These are phyloP conservation scores for Talaromyces sp. DNA, from an alignment of 2,329 filamentous ascomycete species.

Conservation along the genomic window DNA sequence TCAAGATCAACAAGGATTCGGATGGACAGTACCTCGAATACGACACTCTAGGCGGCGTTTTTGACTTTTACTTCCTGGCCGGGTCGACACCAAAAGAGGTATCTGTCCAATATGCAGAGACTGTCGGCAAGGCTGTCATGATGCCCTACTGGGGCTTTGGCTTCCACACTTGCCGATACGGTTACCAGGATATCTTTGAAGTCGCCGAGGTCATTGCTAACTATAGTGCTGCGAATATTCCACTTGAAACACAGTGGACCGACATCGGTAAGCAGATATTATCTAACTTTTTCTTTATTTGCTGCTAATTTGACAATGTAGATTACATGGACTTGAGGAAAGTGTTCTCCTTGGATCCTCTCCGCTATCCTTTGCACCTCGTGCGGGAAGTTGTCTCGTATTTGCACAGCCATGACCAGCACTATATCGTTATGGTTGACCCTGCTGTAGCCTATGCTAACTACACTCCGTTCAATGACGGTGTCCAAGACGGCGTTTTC, in stretches of 20 bases:
- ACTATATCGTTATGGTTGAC: constrained; percentile 75
- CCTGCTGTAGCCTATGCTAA: constrained; percentile 34
- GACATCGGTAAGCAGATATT: constrained; percentile 24
- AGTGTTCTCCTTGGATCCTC: constrained; percentile 35
- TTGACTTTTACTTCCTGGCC: constrained; percentile 66
- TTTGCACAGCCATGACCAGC: constrained; percentile 61
- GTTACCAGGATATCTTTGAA: constrained; percentile 49
- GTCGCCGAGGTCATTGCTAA: constrained; percentile 41
- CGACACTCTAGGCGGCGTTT: constrained; percentile 68
- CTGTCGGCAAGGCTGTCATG: constrained; percentile 55
- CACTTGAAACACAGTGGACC: constrained; percentile 43
- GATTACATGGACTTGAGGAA: constrained; percentile 35
- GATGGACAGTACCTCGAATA: constrained; percentile 69
- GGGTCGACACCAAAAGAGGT: constrained; percentile 56
- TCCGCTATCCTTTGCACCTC: constrained; percentile 33
- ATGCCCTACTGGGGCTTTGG: constrained; percentile 62
- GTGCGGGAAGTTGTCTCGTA: constrained; percentile 62
- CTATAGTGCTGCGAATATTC: constrained; percentile 37
- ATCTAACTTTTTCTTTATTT: background rate
- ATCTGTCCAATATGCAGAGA: constrained; percentile 53
- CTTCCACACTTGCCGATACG: constrained; percentile 59
- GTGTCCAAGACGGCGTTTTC: constrained; percentile 53
- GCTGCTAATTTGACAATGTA: background rate
- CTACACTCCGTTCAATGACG: constrained; percentile 52
- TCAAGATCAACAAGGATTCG: constrained; percentile 62